Conservation (phyloP, 75 land plant genomes). For the Sequoia sempervirens region DNA sequence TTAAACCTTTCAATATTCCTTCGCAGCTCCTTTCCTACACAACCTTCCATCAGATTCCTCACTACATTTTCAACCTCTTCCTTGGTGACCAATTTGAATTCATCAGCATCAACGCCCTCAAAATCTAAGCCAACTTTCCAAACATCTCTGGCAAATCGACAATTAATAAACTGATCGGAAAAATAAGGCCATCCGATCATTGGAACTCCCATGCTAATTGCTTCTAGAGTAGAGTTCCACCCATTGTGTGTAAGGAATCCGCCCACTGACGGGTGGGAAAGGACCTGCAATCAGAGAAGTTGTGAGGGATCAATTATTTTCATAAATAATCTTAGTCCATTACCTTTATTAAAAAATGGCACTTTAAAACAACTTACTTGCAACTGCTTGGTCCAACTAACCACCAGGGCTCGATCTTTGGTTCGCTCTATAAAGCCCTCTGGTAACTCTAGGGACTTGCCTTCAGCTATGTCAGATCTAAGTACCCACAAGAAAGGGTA, state of each 20-base stretch:
- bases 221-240: slow-evolving; percentile 68
- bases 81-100: background rate
- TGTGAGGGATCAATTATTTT: background rate
- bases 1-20: background rate
- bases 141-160: background rate
- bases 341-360: too few species aligned
- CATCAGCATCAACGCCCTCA: background rate
- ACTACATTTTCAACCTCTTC: slow-evolving; percentile 1
- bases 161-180: slow-evolving; percentile 45
- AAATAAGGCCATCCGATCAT: slow-evolving; percentile 66
- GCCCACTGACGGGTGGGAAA: slow-evolving; percentile 37
- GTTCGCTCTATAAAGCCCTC: background rate
- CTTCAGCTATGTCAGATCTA: background rate
- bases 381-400: background rate
- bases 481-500: slow-evolving; percentile 7
- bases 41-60: background rate
- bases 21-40: background rate
- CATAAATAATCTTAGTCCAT: too few species aligned
- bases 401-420: background rate
- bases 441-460: background rate
- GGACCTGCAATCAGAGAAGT: too few species aligned
- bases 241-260: slow-evolving; percentile 69
- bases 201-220: slow-evolving; percentile 51
- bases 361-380: background rate
- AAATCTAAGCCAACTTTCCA: slow-evolving; percentile 22